Percentiles rank a stretch among this genome's conserved stretches.
Evolutionary conservation across 768 basidiomycete genomes (phyloP).

Genomic region (Boletus insuetus): DNA sequence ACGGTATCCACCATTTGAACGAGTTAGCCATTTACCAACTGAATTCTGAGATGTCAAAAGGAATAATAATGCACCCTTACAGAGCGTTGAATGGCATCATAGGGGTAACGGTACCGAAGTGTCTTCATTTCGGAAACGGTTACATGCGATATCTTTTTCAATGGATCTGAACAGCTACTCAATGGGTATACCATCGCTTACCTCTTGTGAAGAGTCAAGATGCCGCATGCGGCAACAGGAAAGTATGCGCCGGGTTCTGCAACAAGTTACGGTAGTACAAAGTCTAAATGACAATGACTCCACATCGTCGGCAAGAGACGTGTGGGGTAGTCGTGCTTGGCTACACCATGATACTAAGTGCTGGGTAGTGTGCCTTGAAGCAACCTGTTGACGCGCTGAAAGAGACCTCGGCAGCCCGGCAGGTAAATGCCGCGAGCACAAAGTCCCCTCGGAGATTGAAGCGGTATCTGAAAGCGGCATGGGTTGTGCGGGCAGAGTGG

Average conservation of each 20-base stretch:
- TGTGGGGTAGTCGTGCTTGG: background rate
- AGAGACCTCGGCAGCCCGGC: slow-evolving; percentile 20
- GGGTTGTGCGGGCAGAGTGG: slow-evolving; percentile 33
- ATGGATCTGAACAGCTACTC: too few relatives aligned
- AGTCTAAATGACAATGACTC: background rate
- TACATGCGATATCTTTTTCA: background rate
- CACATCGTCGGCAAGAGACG: background rate
- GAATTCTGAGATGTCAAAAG: too few relatives aligned
- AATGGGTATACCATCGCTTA: too few relatives aligned
- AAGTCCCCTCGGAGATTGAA: slow-evolving; percentile 17
- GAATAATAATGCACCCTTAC: too few relatives aligned
- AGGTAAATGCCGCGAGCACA: slow-evolving; percentile 12
- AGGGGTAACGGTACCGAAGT: background rate
- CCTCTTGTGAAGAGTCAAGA: background rate
- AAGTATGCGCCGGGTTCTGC: background rate
- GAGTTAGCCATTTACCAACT: too few relatives aligned
- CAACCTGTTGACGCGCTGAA: background rate
- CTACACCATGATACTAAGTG: background rate
- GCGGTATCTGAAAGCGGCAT: slow-evolving; percentile 26
- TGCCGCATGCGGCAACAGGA: background rate
- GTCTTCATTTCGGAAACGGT: slow-evolving; percentile 17
- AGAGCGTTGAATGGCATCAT: too few relatives aligned
- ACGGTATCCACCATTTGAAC: too few relatives aligned
- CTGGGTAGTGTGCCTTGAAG: background rate
- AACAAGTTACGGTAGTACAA: background rate